phyloP scores from a whole-genome alignment of 257 asterid genomes.

The Salvia miltiorrhiza region DNA sequence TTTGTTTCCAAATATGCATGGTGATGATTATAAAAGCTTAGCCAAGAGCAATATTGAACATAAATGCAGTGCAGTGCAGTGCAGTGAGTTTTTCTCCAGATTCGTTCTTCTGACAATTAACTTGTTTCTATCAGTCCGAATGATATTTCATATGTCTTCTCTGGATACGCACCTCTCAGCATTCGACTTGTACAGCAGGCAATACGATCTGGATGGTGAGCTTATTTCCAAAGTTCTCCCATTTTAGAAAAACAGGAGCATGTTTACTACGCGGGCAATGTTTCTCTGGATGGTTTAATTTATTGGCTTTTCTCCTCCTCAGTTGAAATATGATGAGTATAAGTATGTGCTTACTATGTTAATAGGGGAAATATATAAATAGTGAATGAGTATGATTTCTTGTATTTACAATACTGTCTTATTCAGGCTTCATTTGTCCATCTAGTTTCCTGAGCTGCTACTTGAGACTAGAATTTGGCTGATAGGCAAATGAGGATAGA shows the following conservation, averaged over 20 bases:
- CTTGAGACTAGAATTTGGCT: no score
- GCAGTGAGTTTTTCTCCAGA: neutral
- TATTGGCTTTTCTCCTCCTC: neutral
- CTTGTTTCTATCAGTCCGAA: constrained; percentile 54
- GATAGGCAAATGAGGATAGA: no score
- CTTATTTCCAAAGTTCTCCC: constrained; percentile 18
- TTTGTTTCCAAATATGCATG: neutral
- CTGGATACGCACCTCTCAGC: constrained; percentile 99
- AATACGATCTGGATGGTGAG: constrained; percentile 95
- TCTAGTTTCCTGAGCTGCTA: neutral
- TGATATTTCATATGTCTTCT: constrained; percentile 90
- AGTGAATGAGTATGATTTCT: neutral
- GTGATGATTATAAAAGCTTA: neutral
- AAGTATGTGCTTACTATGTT: neutral
- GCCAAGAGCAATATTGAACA: constrained; percentile 11
- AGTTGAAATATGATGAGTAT: constrained; percentile 3
- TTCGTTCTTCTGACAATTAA: constrained; percentile 14
- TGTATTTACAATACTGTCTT: neutral
- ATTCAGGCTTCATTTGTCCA: neutral
- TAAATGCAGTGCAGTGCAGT: constrained; percentile 10
- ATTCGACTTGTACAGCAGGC: constrained; percentile 94
- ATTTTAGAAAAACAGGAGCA: neutral
- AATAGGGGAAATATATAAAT: neutral
- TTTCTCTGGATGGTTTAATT: neutral
- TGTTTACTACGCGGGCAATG: constrained; percentile 3